Evolutionary conservation across 768 basidiomycete species (phyloP), one percentile per base, ranked within the genome.

Genomic region (Gymnopilus junonius): DNA sequence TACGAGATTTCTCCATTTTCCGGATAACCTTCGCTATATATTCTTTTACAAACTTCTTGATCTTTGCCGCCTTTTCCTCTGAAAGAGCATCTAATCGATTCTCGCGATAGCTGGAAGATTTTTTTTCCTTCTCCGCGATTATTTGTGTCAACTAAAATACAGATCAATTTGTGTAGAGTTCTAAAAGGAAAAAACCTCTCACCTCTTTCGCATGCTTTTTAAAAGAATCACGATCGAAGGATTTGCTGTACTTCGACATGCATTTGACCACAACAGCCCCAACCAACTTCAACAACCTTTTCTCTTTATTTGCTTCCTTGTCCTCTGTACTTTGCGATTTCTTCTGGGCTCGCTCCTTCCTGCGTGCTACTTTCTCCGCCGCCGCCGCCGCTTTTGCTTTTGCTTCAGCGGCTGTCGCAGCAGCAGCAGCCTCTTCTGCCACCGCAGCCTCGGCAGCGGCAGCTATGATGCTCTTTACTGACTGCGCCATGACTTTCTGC

Each of bases 121-220:
- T 97, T 76, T 97, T 97, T 81, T 99, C 97, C 75, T 97, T 97
- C 55, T 95, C 92, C n/a, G 89, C 83, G 60, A 99, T 91, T 55
- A 93, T 73, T 62, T 91, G 84, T 0, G 95, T 95, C 64, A 97
- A 80, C 96, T 97, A 70, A 14, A 21, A 64, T 61, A 31, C 56
- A 31, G 20, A 54, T 58, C n/a, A 66, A 37, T 27, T 25, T 55
- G 23, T 23, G 62, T 43, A 20, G 23, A 27, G 34, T 42, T 27
- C 27, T 63, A 39, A 29, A 37, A 53, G 3, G 31, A 8, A 35
- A 56, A 31, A 25, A 59, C 2, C 46, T 31, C 3, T 29, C 71
- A 94, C 97, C 86, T 98, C 94, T 73, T 95, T 94, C 2, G 97
- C 97, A 72, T 97, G 88, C 72, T 90, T 89, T 83, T 99, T 99